Percentiles rank a stretch among this genome's conserved stretches.
These are phyloP conservation scores for Thelonectria rubi DNA, from an alignment of 2,329 filamentous ascomycete species.

Conservation along the genomic window DNA sequence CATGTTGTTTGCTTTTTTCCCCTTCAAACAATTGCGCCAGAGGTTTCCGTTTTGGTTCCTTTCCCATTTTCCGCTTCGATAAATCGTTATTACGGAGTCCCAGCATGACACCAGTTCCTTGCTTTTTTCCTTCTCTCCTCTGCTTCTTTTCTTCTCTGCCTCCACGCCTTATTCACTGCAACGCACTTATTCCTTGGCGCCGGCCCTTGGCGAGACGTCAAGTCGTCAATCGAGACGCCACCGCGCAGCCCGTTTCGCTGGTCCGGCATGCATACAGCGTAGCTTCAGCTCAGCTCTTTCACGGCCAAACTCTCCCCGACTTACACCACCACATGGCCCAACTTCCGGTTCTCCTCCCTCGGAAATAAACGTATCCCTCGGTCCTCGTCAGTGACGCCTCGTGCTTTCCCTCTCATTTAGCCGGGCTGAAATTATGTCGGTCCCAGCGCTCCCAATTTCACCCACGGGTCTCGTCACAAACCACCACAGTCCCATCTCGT, in stretches of 20 bases:
- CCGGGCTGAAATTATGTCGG: neutral
- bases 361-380: neutral
- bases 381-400: neutral
- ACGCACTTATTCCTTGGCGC: conserved; percentile 6
- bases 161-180: no score
- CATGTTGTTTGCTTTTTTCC: neutral
- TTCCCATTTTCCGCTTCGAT: neutral
- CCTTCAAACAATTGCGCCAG: neutral
- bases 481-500: neutral
- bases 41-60: conserved; percentile 5
- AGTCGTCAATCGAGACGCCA: conserved; percentile 13
- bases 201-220: conserved; percentile 10
- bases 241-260: neutral
- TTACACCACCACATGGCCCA: neutral
- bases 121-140: conserved; percentile 5
- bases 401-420: neutral
- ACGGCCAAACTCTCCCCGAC: neutral
- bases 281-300: neutral
- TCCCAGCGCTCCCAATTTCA: neutral
- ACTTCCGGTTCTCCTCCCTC: neutral
- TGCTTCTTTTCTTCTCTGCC: neutral
- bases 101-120: neutral
- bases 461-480: neutral
- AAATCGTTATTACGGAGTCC: no score
- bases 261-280: conserved; percentile 7